Base-by-base conservation (phyloP, 345 rosid species). In the Zanthoxylum bungeanum region DNA sequence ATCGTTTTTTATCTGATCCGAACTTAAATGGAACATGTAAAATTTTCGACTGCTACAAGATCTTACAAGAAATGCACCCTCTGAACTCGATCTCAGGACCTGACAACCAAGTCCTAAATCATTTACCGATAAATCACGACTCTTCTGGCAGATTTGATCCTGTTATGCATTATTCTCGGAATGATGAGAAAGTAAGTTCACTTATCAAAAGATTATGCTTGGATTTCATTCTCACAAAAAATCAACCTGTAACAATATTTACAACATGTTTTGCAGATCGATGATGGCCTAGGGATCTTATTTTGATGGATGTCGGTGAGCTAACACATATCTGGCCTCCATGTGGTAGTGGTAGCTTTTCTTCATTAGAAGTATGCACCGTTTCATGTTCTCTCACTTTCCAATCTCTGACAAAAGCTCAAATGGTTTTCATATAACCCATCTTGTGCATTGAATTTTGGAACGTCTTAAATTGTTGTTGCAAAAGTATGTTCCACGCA, bases 281-380 rank as follows among this genome's bases (percentile, higher is more conserved):
- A 77, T 60, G 85, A 89, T 76, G 97, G n/a, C n/a, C n/a, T n/a
- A n/a, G 89, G 56, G 89, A 95, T 80, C 92, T 95, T 83, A 93
- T 90, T 80, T 81, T 95, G 87, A 80, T 95, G 98, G 99, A 92
- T 78, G 85, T 80, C 76, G 92, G 99, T 75, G 98, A 95, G 76
- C 91, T 95, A 76, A 90, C 99, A 66, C 92, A 98, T 36, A 89
- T 98, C 66, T 95, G 99, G 98, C 89, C 97, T 27, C 92, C 96
- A 17, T 75, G 84, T 58, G 99, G 99, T n/a, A n/a, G n/a, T n/a
- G n/a, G n/a, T 58, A 79, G 85, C 74, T 95, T 95, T 76, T 85
- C 91, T 66, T 72, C 91, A 62, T 76, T 79, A 74, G 95, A 95
- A 79, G 98, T 92, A 80, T 40, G 83, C 73, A 16, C 46, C 75